These are phyloP conservation scores for Agaricus subrufescens DNA, from an alignment of 768 basidiomycete species.

Conservation along the genomic window DNA sequence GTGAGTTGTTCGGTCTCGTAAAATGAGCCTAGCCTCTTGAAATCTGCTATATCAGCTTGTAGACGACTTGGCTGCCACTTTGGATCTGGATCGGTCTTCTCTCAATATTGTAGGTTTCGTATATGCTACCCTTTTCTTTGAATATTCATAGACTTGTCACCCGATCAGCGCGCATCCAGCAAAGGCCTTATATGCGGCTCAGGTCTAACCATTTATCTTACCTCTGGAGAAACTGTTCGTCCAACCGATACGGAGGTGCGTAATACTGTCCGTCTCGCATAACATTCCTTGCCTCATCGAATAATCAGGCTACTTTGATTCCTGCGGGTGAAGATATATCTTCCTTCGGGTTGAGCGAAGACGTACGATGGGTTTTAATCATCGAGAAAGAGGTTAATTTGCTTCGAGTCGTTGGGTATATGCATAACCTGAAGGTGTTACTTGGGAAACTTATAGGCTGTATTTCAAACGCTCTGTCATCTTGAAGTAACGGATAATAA, in stretches of 20 bases:
- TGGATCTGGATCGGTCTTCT: constrained; percentile 66
- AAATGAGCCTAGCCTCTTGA: not conserved
- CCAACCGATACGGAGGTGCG: constrained; percentile 58
- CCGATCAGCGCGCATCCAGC: constrained; percentile 72
- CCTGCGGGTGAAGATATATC: constrained; percentile 72
- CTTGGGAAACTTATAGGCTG: constrained; percentile 50
- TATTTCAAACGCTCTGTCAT: constrained; percentile 85
- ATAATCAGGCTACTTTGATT: constrained; percentile 64
- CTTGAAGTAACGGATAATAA: constrained; percentile 45
- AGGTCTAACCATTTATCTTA: constrained; percentile 52
- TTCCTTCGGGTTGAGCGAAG: constrained; percentile 48
- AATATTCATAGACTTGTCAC: constrained; percentile 1
- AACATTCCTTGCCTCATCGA: not conserved
- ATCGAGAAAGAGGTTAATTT: constrained; percentile 85
- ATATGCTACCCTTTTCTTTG: constrained; percentile 32
- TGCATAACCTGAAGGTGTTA: not conserved
- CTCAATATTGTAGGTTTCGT: constrained; percentile 50
- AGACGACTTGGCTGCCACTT: constrained; percentile 86
- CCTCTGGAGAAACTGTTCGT: constrained; percentile 45
- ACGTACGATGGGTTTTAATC: constrained; percentile 74
- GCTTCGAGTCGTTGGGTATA: not conserved
- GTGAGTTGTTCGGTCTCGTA: constrained; percentile 32
- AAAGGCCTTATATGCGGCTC: constrained; percentile 85
- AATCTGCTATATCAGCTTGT: constrained; percentile 53
- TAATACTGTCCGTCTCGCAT: not conserved